phyloP scores from a whole-genome alignment of 1,139 yeast genomes.

The Protomyces lactucae-debilis region DNA sequence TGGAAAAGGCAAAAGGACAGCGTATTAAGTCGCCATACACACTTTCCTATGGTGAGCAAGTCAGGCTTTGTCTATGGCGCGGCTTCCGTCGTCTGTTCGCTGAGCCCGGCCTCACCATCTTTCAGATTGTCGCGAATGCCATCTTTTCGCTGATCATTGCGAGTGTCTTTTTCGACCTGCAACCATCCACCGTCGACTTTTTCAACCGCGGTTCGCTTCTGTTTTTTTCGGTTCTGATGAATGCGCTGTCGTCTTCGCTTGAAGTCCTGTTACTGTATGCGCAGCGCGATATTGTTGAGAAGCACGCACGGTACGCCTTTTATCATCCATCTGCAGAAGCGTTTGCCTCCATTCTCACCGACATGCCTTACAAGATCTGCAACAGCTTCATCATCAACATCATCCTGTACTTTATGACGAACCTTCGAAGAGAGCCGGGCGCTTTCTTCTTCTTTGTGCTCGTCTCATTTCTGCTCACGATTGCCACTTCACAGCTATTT shows the following conservation, averaged over 20 bases:
- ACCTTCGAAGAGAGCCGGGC: slow-evolving; percentile 43
- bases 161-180: slow-evolving; percentile 67
- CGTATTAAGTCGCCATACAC: slow-evolving; percentile 40
- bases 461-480: slow-evolving; percentile 44
- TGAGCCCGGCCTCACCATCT: slow-evolving; percentile 59
- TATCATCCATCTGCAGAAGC: slow-evolving; percentile 48
- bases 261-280: slow-evolving; percentile 44
- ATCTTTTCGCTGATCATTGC: slow-evolving; percentile 69
- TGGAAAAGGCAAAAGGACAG: slow-evolving; percentile 39
- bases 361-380: slow-evolving; percentile 41
- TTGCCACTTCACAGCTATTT: slow-evolving; percentile 67
- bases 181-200: slow-evolving; percentile 50
- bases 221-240: slow-evolving; percentile 43
- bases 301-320: slow-evolving; percentile 45
- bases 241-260: slow-evolving; percentile 44
- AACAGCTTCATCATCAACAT: slow-evolving; percentile 40
- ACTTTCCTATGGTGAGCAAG: slow-evolving; percentile 37
- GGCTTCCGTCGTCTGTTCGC: slow-evolving; percentile 61
- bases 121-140: slow-evolving; percentile 59
- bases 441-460: slow-evolving; percentile 43
- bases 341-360: slow-evolving; percentile 40
- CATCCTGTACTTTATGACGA: slow-evolving; percentile 43
- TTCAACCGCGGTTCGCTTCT: slow-evolving; percentile 48
- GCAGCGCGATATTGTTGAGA: slow-evolving; percentile 44
- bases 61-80: slow-evolving; percentile 55